Base-by-base conservation (phyloP, 2,329 filamentous ascomycete genomes). In the Cladosporium austrohemisphaericum region DNA sequence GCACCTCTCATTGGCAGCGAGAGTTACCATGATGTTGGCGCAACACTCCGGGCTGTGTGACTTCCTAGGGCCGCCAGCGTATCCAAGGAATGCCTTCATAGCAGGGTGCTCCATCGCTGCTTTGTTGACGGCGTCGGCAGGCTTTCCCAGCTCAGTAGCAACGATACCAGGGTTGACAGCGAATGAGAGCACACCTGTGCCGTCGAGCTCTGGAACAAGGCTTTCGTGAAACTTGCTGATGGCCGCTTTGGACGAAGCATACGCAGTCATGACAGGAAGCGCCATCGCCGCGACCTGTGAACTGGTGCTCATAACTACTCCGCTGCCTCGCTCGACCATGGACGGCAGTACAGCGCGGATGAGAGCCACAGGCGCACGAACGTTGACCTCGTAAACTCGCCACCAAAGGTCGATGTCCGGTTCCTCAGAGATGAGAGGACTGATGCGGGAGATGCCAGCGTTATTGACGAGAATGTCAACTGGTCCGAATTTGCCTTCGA, bases 221-320 rank as follows among this genome's bases (percentile, higher is more conserved):
- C 41, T 33, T 16, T 60, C 55, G 43, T 60, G 56, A 49, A 60
- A 61, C 28, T 60, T 60, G 52, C 43, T 52, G 29, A 61, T 56
- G 25, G 59, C 57, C 2, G 57, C 57, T 32, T 60, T 60, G 25
- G 56, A 58, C 2, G 56, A 56, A 18, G 54, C 38, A 32, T 61
- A 59, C 7, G 57, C 59, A 1, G 55, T 55, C 56, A 60, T 60
- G 41, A 50, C 51, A 2, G 56, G 57, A 1, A 57, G 41, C 7
- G 19, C 20, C 44, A 58, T 29, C 16, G 41, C 48, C 2, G 47
- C 53, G 5, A 57, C 56, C 11, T 41, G 45, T 3, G 54, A 55
- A 35, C 31, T 33, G 9, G 55, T 52, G 29, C 36, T 54, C 14
- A 59, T 52, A 18, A 60, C 31, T 10, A 53, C 41, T 11, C 55